A percentile compares a stretch with the other conserved stretches of the same genome.
phyloP scores from a whole-genome alignment of 768 basidiomycete species.

The Royoungia palumana region DNA sequence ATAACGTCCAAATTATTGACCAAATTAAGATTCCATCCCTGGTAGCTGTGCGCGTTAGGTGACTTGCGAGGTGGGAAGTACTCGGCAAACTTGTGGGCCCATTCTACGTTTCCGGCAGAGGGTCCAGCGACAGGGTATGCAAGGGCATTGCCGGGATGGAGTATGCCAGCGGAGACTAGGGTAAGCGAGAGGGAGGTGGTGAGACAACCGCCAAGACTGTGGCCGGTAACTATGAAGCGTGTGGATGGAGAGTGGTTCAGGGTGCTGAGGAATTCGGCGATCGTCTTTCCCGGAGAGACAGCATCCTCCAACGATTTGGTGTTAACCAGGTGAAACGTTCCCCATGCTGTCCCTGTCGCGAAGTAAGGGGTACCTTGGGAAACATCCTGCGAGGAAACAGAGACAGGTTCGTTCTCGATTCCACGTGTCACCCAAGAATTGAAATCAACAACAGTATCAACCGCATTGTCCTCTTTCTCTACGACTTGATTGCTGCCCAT shows the following conservation, averaged over 20 bases:
- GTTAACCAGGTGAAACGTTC: slow-evolving; percentile 1
- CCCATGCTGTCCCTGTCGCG: not conserved
- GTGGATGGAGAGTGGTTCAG: not conserved
- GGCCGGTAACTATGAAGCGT: slow-evolving; percentile 6
- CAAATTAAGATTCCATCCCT: slow-evolving; percentile 18
- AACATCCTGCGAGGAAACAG: not conserved
- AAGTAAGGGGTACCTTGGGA: not conserved
- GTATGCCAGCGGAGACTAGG: not conserved
- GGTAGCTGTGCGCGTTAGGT: not conserved
- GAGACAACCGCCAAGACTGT: slow-evolving; percentile 11
- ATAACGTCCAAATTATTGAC: slow-evolving; percentile 14
- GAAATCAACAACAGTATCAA: slow-evolving; percentile 10
- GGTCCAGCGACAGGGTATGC: slow-evolving; percentile 3
- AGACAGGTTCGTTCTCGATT: not conserved
- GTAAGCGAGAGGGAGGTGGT: slow-evolving; percentile 13
- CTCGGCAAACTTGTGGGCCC: slow-evolving; percentile 1
- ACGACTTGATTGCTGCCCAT: not conserved
- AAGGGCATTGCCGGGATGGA: not conserved
- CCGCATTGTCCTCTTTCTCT: slow-evolving; percentile 5
- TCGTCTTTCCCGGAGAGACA: not conserved
- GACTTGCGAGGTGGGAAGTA: not conserved
- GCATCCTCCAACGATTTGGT: not conserved
- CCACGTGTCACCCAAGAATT: slow-evolving; percentile 3
- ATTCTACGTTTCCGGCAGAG: slow-evolving; percentile 1
- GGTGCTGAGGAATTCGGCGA: slow-evolving; percentile 4